phyloP scores from a whole-genome alignment of 371 early-diverging fungal genomes.

The Caulochytrium protostelioides region DNA sequence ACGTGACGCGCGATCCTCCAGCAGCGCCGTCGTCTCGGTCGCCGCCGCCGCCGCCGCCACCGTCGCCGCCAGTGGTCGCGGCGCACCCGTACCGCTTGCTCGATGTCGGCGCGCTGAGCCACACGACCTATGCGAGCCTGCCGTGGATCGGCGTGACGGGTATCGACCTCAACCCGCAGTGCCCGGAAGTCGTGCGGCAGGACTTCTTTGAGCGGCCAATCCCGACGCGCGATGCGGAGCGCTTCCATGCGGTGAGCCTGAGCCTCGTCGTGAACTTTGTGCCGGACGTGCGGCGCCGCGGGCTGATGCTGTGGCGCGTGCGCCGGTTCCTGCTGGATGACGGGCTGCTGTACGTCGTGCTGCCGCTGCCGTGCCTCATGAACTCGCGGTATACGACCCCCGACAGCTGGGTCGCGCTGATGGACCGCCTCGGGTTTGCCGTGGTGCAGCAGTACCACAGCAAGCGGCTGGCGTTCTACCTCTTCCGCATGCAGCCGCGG shows the following conservation, averaged over 20 bases:
- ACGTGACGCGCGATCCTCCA: too few relatives aligned
- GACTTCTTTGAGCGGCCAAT: slow-evolving; percentile 53
- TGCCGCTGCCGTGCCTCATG: slow-evolving; percentile 56
- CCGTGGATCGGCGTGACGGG: slow-evolving; percentile 48
- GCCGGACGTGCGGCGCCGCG: slow-evolving; percentile 24
- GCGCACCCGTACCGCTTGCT: slow-evolving; percentile 39
- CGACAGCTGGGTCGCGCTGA: slow-evolving; percentile 36
- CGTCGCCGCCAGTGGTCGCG: too few relatives aligned
- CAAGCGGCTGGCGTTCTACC: slow-evolving; percentile 49
- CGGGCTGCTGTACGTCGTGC: slow-evolving; percentile 49
- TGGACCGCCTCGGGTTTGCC: slow-evolving; percentile 36
- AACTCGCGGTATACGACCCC: slow-evolving; percentile 71
- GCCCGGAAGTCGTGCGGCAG: slow-evolving; percentile 39
- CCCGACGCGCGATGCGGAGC: slow-evolving; percentile 10
- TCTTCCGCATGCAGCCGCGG: too few relatives aligned
- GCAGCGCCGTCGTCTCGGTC: too few relatives aligned
- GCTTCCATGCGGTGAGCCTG: slow-evolving; percentile 57
- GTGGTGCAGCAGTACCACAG: slow-evolving; percentile 40
- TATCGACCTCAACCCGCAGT: slow-evolving; percentile 72
- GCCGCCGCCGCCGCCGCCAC: too few relatives aligned
- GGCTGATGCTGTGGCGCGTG: slow-evolving; percentile 3
- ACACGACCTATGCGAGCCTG: slow-evolving; percentile 41
- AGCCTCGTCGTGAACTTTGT: slow-evolving; percentile 79
- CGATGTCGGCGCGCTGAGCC: slow-evolving; percentile 71
- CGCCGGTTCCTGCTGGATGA: slow-evolving; percentile 8